phyloP scores from a whole-genome alignment of 2,329 filamentous ascomycete genomes.

The Eutypa lata region DNA sequence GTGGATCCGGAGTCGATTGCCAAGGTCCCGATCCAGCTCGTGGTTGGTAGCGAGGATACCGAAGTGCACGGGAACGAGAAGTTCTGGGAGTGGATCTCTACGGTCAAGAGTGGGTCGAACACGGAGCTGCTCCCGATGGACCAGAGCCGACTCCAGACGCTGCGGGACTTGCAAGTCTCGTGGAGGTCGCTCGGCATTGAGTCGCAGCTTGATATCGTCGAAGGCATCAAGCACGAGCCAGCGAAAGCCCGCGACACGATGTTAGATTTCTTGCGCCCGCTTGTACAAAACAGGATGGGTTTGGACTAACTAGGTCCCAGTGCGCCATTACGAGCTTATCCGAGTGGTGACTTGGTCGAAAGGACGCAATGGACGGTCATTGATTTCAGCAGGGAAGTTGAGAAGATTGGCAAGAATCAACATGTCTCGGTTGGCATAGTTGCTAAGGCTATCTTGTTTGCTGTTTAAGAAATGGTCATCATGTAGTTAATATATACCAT shows the following conservation, averaged over 20 bases:
- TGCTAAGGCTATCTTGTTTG: too few species aligned
- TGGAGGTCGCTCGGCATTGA: conserved; percentile 20
- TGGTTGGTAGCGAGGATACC: conserved; percentile 18
- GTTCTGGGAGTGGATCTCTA: conserved; percentile 19
- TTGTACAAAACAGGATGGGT: not conserved
- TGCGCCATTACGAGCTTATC: too few species aligned
- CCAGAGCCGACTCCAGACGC: conserved; percentile 8
- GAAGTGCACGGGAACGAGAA: conserved; percentile 14
- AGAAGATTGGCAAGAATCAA: too few species aligned
- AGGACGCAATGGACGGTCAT: too few species aligned
- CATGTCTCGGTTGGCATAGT: too few species aligned
- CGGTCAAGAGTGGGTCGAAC: conserved; percentile 3
- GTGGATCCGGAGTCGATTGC: conserved; percentile 13
- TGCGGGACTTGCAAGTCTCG: conserved; percentile 8
- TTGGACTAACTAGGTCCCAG: not conserved
- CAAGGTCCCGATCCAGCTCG: conserved; percentile 15
- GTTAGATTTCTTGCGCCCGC: conserved; percentile 7
- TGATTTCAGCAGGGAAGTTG: too few species aligned
- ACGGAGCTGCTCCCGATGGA: conserved; percentile 5
- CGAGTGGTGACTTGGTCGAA: too few species aligned
- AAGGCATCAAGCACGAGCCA: conserved; percentile 17
- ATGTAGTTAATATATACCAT: too few species aligned
- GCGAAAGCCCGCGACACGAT: conserved; percentile 11
- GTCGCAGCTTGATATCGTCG: conserved; percentile 17
- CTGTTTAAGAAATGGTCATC: too few species aligned